Conservation (phyloP, 305 asterid species). For the Fraxinus nigra region DNA sequence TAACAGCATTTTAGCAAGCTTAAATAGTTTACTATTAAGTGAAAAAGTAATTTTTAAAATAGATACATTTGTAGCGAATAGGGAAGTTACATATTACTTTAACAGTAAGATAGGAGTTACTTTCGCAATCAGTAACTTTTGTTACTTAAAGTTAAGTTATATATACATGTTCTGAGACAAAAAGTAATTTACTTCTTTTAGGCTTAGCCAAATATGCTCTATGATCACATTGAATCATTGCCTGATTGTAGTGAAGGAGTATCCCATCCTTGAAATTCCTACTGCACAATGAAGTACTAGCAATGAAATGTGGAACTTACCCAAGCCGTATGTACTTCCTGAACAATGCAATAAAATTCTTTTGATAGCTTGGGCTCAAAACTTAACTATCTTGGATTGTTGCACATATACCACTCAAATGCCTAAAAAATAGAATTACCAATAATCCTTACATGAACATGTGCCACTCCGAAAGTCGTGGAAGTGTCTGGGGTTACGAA, state of each 20-base stretch:
- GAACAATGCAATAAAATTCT: neutral
- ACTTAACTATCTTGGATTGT: neutral
- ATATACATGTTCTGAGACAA: neutral
- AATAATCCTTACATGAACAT: conserved; percentile 77
- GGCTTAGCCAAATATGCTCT: neutral
- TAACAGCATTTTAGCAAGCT: neutral
- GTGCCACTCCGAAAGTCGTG: conserved; percentile 62
- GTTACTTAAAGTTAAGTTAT: conserved; percentile 36
- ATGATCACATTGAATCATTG: neutral
- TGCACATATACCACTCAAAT: conserved; percentile 3
- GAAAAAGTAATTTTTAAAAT: no score
- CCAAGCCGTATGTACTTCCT: neutral
- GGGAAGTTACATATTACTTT: neutral
- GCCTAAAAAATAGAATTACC: conserved; percentile 43
- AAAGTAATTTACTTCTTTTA: neutral
- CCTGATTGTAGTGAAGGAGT: neutral
- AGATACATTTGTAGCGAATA: neutral
- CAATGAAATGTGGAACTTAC: neutral
- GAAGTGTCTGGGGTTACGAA: conserved; percentile 62
- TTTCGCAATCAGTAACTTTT: neutral
- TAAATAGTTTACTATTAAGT: neutral
- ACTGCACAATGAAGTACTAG: neutral
- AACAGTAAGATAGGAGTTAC: neutral
- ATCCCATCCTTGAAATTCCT: neutral
- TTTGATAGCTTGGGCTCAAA: conserved; percentile 5